Percentiles rank a stretch among this genome's conserved stretches.
These are phyloP conservation scores for Bolboschoenoplectus hybrid DNA, from an alignment of 202 grass and related monocot genomes.

Conservation along the genomic window DNA sequence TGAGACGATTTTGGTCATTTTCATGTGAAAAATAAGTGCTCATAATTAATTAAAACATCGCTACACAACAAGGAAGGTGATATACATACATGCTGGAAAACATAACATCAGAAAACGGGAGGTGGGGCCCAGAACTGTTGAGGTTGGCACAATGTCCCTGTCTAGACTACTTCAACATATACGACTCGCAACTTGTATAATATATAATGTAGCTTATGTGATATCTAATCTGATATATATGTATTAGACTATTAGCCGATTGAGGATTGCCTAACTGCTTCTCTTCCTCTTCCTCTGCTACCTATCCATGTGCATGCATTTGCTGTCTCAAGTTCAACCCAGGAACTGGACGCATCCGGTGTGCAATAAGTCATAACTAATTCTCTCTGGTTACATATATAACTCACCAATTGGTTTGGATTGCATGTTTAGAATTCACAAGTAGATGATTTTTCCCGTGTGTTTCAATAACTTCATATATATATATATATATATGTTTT, in stretches of 20 bases:
- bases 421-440: too few species aligned
- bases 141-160: constrained; percentile 14
- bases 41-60: not conserved
- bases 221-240: not conserved
- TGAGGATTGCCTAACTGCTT: constrained; percentile 13
- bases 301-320: not conserved
- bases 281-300: not conserved
- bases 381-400: too few species aligned
- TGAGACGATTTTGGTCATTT: not conserved
- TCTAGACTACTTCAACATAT: not conserved
- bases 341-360: not conserved
- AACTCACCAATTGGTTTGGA: too few species aligned
- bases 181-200: not conserved
- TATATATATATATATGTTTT: not conserved
- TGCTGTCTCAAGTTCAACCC: not conserved
- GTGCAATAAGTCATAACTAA: not conserved
- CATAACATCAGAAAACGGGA: not conserved
- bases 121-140: constrained; percentile 16
- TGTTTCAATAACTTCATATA: not conserved
- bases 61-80: not conserved
- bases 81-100: not conserved
- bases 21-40: not conserved
- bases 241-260: not conserved
- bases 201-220: not conserved
- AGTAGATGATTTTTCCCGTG: not conserved